Evolutionary conservation across 2,329 filamentous ascomycete genomes (phyloP).

Genomic region (Alternaria sp.): DNA sequence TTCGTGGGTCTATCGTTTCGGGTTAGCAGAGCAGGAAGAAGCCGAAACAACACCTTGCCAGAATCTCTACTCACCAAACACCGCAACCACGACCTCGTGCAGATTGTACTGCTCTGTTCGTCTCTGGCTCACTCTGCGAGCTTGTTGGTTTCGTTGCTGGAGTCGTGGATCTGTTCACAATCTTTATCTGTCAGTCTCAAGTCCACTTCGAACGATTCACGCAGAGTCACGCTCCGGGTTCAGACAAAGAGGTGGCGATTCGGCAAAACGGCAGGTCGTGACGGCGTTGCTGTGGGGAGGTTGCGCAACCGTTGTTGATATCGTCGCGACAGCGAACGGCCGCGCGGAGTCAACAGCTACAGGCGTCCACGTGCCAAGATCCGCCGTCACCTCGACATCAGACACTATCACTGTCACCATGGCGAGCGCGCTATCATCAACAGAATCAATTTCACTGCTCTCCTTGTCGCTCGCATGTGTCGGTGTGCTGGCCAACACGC

Average conservation of each 20-base stretch:
- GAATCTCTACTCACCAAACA: slow-evolving; percentile 23
- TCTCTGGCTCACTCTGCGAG: slow-evolving; percentile 14
- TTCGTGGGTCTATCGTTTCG: slow-evolving; percentile 35
- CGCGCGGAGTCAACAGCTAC: slow-evolving; percentile 7
- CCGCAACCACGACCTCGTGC: slow-evolving; percentile 17
- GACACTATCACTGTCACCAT: slow-evolving; percentile 23
- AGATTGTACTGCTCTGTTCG: slow-evolving; percentile 20
- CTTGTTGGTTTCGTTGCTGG: slow-evolving; percentile 13
- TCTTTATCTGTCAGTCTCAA: slow-evolving; percentile 3
- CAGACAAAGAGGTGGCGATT: background rate
- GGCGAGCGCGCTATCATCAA: slow-evolving; percentile 54
- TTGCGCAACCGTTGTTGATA: slow-evolving; percentile 6
- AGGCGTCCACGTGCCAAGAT: slow-evolving; percentile 17
- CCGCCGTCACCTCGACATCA: slow-evolving; percentile 12
- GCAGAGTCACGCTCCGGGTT: background rate
- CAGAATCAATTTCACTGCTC: slow-evolving; percentile 65
- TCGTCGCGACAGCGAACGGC: slow-evolving; percentile 14
- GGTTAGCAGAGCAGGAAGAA: slow-evolving; percentile 34
- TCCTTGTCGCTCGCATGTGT: slow-evolving; percentile 72
- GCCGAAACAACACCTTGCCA: slow-evolving; percentile 38
- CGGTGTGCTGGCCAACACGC: slow-evolving; percentile 78
- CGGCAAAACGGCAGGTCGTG: background rate
- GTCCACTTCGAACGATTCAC: background rate
- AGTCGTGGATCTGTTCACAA: slow-evolving; percentile 3
- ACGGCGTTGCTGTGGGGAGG: background rate